phyloP scores from a whole-genome alignment of 345 rosid genomes.

The Camelina neglecta region DNA sequence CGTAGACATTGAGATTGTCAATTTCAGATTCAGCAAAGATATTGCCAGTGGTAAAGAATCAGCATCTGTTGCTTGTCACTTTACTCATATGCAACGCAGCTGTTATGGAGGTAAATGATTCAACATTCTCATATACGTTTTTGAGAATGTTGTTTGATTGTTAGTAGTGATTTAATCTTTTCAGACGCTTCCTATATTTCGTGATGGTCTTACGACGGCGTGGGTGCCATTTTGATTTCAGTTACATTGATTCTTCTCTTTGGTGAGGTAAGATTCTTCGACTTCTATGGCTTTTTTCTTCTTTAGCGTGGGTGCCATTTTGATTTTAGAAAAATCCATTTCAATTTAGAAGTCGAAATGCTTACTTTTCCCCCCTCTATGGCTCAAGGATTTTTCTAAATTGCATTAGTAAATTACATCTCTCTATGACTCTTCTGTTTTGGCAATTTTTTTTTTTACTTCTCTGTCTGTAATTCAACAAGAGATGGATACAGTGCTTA shows the following conservation, averaged over 20 bases:
- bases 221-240: conserved; percentile 89
- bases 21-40: conserved; percentile 78
- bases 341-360: too few relatives aligned
- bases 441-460: too few relatives aligned
- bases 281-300: too few relatives aligned
- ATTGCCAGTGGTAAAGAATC: conserved; percentile 89
- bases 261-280: conserved; percentile 78
- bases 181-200: conserved; percentile 96
- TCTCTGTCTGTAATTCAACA: too few relatives aligned
- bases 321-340: too few relatives aligned
- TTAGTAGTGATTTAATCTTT: conserved; percentile 16
- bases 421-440: too few relatives aligned
- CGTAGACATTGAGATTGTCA: conserved; percentile 57
- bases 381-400: too few relatives aligned
- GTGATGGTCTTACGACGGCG: conserved; percentile 75
- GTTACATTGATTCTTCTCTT: conserved; percentile 94
- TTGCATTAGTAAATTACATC: too few relatives aligned
- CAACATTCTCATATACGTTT: background rate
- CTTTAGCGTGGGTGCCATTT: too few relatives aligned
- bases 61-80: conserved; percentile 90
- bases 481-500: too few relatives aligned
- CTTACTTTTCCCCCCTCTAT: too few relatives aligned
- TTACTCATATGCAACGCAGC: conserved; percentile 94
- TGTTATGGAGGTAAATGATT: conserved; percentile 88
- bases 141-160: conserved; percentile 19